Percentiles rank a stretch among this genome's conserved stretches.
These are phyloP conservation scores for Alopecurus myosuroides DNA, from an alignment of 176 grass and related monocot genomes.

Conservation along the genomic window DNA sequence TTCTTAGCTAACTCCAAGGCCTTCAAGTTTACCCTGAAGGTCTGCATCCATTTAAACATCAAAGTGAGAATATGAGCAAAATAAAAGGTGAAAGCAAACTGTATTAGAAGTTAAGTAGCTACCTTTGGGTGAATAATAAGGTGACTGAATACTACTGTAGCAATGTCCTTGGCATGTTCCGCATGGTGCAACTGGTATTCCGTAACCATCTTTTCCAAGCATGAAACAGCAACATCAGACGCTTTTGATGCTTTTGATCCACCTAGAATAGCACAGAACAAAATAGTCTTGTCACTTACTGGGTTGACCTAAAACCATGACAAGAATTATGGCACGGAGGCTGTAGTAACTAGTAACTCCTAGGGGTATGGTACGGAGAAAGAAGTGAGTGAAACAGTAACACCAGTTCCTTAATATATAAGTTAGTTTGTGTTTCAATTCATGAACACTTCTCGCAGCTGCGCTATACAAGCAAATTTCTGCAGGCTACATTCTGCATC, in stretches of 20 bases:
- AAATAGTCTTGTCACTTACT: not conserved
- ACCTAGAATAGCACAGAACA: conserved; percentile 39
- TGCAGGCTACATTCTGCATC: not conserved
- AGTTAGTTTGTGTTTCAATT: no score
- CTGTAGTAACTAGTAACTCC: not conserved
- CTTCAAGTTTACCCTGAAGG: conserved; percentile 71
- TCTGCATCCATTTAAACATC: conserved; percentile 41
- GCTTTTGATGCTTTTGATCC: conserved; percentile 61
- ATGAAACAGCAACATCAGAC: conserved; percentile 79
- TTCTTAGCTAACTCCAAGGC: conserved; percentile 76
- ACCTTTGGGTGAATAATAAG: conserved; percentile 87
- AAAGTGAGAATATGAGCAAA: conserved; percentile 22
- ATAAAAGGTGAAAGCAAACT: not conserved
- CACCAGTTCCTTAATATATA: not conserved
- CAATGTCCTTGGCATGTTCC: conserved; percentile 63
- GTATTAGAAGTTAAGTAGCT: not conserved
- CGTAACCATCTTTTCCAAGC: conserved; percentile 57
- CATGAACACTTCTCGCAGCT: not conserved
- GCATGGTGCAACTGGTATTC: conserved; percentile 57
- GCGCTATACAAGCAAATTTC: not conserved
- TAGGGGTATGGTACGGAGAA: conserved; percentile 2
- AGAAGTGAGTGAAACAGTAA: not conserved
- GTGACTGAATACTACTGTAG: conserved; percentile 57
- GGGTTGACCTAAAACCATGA: no score
- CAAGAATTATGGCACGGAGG: no score